Conservation (phyloP, 768 basidiomycete species). For the Podaxis sp. region DNA sequence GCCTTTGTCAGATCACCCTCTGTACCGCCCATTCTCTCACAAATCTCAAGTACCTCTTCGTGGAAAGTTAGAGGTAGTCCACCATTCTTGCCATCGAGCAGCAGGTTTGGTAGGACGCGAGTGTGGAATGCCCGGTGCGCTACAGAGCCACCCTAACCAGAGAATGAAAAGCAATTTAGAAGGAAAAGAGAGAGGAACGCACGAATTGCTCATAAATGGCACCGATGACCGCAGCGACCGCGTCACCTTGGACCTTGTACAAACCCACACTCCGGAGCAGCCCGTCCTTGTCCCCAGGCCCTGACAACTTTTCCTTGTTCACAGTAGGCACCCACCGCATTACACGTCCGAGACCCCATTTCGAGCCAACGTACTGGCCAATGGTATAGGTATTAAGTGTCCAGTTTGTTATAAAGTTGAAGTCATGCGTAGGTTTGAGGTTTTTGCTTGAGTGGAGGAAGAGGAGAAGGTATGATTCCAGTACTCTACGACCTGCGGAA, state of each 20-base stretch:
- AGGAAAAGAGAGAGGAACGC: slow-evolving; percentile 21
- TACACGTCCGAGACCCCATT: slow-evolving; percentile 71
- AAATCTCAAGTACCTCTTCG: slow-evolving; percentile 37
- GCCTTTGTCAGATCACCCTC: slow-evolving; percentile 20
- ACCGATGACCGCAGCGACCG: slow-evolving; percentile 72
- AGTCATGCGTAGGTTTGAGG: slow-evolving; percentile 45
- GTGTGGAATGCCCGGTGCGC: slow-evolving; percentile 50
- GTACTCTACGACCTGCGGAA: slow-evolving; percentile 63
- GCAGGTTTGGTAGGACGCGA: slow-evolving; percentile 39
- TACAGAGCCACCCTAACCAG: slow-evolving; percentile 37
- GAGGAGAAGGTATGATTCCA: slow-evolving; percentile 71
- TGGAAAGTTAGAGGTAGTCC: slow-evolving; percentile 47
- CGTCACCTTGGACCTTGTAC: slow-evolving; percentile 74
- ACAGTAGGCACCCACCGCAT: slow-evolving; percentile 72
- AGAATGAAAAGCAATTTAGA: slow-evolving; percentile 3
- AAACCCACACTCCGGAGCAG: slow-evolving; percentile 56
- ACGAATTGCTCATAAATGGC: slow-evolving; percentile 81
- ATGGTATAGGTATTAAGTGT: slow-evolving; percentile 66
- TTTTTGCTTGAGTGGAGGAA: slow-evolving; percentile 57
- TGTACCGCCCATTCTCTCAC: slow-evolving; percentile 47
- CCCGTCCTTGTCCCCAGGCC: slow-evolving; percentile 24
- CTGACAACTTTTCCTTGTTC: slow-evolving; percentile 28
- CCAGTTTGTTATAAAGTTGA: slow-evolving; percentile 51
- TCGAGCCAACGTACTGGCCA: slow-evolving; percentile 68
- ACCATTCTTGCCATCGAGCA: slow-evolving; percentile 22